Base-by-base conservation (phyloP, 495 filamentous ascomycete species). In the Schizothecium vesticola region DNA sequence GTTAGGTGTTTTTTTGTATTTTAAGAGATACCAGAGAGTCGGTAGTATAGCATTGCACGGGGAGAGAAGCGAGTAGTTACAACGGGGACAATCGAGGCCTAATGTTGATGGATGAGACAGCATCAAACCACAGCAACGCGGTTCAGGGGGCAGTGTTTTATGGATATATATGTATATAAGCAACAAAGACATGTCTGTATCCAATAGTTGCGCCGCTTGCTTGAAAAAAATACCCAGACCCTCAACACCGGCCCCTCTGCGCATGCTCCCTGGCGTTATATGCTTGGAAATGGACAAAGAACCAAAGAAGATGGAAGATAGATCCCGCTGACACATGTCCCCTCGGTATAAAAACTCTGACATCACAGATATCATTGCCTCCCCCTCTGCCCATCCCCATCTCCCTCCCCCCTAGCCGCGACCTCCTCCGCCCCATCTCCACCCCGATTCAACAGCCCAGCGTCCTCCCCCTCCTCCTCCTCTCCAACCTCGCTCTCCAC, bases 1-100 rank as follows among this genome's bases (percentile, higher is more conserved):
- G 92, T 68, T 96, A 25, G 36, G 21, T 64, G 28, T 61, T 61
- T 51, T 19, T n/a, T 6, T 43, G 2, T 6, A 3, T 28, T 1
- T 19, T 8, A 7, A 33, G 36, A 51, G 16, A 51, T 51, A n/a
- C 16, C 36, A 51, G 16, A 7, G 16, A 0, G 36, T 4, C 0
- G 36, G 4, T 19, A 19, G 36, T 51, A 51, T n/a, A 51, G 33
- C 26, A 22, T 23, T 22, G 16, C 59, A 33, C n/a, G n/a, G 59
- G 13, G 2, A 51, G 43, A 51, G 16, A n/a, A 19, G 36, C 16
- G 1, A 7, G 36, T 11, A n/a, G 7, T 51, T 51, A 8, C 5
- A 19, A 8, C 36, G 16, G 36, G 2, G 11, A 13, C 10, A 33
- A 3, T 33, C 31, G 31, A 2, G 9, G 36, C 36, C 43, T 6